Conservation (phyloP, 176 grass and related monocot genomes). For the Lolium perenne region DNA sequence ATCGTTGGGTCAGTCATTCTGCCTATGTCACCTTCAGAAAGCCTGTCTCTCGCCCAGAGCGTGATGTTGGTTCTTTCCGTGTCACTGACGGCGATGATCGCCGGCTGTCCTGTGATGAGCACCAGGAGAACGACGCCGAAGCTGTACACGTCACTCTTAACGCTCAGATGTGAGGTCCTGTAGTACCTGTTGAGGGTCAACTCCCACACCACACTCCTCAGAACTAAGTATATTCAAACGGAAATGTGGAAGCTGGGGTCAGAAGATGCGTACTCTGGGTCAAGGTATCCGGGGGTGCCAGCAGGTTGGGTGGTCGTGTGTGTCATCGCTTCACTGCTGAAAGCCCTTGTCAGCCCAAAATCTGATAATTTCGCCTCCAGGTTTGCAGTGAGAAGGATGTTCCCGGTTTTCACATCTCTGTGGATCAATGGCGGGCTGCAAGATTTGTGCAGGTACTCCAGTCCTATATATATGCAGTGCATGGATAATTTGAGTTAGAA, state of each 20-base stretch:
- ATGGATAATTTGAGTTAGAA: background rate
- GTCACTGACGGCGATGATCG: background rate
- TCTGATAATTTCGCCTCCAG: constrained; percentile 25
- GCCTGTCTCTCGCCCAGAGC: constrained; percentile 21
- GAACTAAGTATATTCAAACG: background rate
- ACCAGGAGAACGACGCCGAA: constrained; percentile 32
- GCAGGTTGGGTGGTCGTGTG: constrained; percentile 6
- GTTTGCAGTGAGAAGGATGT: constrained; percentile 33
- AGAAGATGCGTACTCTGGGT: constrained; percentile 36
- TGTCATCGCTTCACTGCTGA: constrained; percentile 6
- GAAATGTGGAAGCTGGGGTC: background rate
- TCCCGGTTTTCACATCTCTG: constrained; percentile 36
- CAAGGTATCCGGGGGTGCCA: constrained; percentile 34
- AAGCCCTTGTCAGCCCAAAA: constrained; percentile 37
- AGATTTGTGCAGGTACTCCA: constrained; percentile 43
- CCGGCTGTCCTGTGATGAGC: constrained; percentile 33
- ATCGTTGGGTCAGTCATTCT: constrained; percentile 21
- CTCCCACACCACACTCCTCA: background rate
- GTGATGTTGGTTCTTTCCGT: background rate
- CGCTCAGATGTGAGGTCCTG: constrained; percentile 1
- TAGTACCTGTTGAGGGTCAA: constrained; percentile 10
- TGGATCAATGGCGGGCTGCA: constrained; percentile 35
- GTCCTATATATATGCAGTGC: constrained; percentile 10
- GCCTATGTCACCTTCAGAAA: background rate
- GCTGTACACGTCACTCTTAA: constrained; percentile 45